phyloP scores from a whole-genome alignment of 305 asterid genomes.

The Andrographis paniculata region DNA sequence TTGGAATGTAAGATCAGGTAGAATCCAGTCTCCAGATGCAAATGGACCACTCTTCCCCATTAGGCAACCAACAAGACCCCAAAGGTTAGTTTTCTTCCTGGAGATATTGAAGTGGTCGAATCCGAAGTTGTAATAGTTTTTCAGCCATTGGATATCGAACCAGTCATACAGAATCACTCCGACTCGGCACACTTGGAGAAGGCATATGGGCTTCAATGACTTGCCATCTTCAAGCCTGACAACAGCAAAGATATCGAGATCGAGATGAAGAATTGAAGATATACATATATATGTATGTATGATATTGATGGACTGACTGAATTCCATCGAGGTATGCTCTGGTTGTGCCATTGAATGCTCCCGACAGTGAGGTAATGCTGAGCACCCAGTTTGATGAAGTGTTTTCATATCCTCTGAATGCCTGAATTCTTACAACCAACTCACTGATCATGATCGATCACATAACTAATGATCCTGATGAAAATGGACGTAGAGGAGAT shows the following conservation, averaged over 20 bases:
- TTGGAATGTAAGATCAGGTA: constrained; percentile 87
- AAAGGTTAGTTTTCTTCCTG: constrained; percentile 53
- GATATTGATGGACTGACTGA: constrained; percentile 42
- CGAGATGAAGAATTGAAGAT: too few species aligned
- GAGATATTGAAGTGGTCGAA: constrained; percentile 91
- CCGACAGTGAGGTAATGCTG: constrained; percentile 85
- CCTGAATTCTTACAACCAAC: constrained; percentile 33
- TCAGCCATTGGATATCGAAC: constrained; percentile 76
- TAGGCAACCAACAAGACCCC: constrained; percentile 81
- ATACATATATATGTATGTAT: too few species aligned
- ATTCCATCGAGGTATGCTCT: constrained; percentile 90
- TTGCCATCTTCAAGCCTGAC: constrained; percentile 80
- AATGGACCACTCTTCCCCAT: constrained; percentile 78
- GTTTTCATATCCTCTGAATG: constrained; percentile 61
- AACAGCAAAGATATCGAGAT: too few species aligned
- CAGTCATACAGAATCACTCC: constrained; percentile 92
- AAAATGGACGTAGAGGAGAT: not conserved
- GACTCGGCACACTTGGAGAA: constrained; percentile 83
- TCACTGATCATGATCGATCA: too few species aligned
- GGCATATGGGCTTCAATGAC: constrained; percentile 63
- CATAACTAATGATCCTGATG: too few species aligned
- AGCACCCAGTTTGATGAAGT: constrained; percentile 83
- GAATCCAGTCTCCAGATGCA: constrained; percentile 89
- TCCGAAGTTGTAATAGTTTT: constrained; percentile 77
- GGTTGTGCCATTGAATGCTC: constrained; percentile 96